phyloP scores from a whole-genome alignment of 1,284 basidiomycete species.

The Ceratobasidium sp. region DNA sequence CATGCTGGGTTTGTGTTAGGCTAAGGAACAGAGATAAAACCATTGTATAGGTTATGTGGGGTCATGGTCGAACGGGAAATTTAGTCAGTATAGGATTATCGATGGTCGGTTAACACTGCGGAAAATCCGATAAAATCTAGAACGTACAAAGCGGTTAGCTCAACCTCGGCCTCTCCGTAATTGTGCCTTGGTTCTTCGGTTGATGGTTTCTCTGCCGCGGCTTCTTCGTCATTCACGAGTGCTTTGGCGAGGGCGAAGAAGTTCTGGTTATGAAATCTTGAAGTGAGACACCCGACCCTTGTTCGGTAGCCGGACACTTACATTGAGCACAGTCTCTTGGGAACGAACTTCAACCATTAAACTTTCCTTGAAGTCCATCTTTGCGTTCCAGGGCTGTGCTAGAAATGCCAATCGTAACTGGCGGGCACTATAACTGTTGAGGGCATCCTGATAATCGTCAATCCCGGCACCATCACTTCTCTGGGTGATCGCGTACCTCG shows the following conservation, averaged over 20 bases:
- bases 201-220: conserved; percentile 49
- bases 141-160: conserved; percentile 27
- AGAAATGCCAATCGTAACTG: conserved; percentile 96
- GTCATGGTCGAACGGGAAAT: too few species aligned
- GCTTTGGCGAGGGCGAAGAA: conserved; percentile 32
- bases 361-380: conserved; percentile 93
- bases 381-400: conserved; percentile 89
- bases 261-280: neutral
- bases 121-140: neutral
- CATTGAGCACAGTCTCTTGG: conserved; percentile 87
- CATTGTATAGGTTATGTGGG: conserved; percentile 36
- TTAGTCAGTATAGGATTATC: too few species aligned
- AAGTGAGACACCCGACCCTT: neutral
- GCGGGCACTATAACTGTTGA: conserved; percentile 82
- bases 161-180: conserved; percentile 67
- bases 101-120: neutral
- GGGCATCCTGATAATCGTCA: conserved; percentile 72
- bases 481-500: conserved; percentile 63
- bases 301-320: conserved; percentile 52
- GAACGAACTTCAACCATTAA: conserved; percentile 85
- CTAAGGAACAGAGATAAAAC: conserved; percentile 51
- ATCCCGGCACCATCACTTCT: neutral
- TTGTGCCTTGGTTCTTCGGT: conserved; percentile 56
- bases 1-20: conserved; percentile 74
- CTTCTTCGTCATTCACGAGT: conserved; percentile 29